Evolutionary conservation across 176 grass and related monocot species (phyloP).

Genomic region (Aechmea fasciata): DNA sequence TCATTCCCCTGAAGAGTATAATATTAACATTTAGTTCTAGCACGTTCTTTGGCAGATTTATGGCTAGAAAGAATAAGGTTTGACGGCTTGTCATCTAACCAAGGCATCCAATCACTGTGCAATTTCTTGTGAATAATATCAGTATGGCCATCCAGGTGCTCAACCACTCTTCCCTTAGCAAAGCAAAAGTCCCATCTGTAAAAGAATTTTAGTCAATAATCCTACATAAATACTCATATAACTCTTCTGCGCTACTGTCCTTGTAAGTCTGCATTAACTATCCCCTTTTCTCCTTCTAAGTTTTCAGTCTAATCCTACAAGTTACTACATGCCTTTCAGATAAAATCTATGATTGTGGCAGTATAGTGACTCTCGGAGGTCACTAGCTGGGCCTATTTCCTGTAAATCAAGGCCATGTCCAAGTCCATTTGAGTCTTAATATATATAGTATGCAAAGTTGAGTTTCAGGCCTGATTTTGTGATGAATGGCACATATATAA

Average conservation of each 20-base stretch:
- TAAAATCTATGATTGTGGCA: not conserved
- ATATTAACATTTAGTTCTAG: not conserved
- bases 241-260: not conserved
- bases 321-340: not conserved
- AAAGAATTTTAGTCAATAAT: not conserved
- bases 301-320: not conserved
- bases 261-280: not conserved
- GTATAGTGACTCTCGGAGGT: not conserved
- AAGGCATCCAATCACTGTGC: constrained; percentile 21
- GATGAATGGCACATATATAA: too few relatives aligned
- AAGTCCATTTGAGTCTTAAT: not conserved
- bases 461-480: too few relatives aligned
- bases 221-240: not conserved
- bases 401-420: not conserved
- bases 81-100: constrained; percentile 7
- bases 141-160: constrained; percentile 21
- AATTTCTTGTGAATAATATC: constrained; percentile 29
- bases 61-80: not conserved
- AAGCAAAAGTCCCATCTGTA: constrained; percentile 26
- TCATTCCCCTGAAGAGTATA: constrained; percentile 16
- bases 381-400: not conserved
- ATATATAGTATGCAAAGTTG: too few relatives aligned
- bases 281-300: not conserved
- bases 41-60: not conserved
- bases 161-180: constrained; percentile 1